Evolutionary conservation across 768 basidiomycete genomes (phyloP).

Genomic region (Cyathus striatus): DNA sequence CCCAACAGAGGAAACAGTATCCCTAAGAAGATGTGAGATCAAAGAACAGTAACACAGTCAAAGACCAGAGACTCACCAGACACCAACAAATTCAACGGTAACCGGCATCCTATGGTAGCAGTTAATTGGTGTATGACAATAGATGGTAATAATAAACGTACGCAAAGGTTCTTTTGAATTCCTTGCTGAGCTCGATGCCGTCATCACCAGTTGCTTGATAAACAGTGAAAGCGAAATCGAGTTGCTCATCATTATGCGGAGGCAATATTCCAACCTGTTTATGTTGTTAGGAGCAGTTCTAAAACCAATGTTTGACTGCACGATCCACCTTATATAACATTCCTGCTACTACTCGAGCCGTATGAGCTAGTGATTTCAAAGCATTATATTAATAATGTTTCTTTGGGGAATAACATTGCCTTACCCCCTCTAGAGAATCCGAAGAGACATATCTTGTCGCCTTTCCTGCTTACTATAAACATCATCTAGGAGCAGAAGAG

Average conservation of each 20-base stretch:
- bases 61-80: background rate
- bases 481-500: background rate
- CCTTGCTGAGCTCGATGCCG: constrained; percentile 22
- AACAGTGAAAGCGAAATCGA: constrained; percentile 29
- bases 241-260: constrained; percentile 22
- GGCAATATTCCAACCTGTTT: constrained; percentile 23
- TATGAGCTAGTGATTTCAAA: constrained; percentile 14
- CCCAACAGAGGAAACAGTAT: constrained; percentile 19
- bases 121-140: background rate
- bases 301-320: background rate
- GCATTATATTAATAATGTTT: background rate
- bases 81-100: background rate
- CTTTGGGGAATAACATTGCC: background rate
- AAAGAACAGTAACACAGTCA: background rate
- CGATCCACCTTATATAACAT: constrained; percentile 24
- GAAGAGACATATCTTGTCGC: constrained; percentile 23
- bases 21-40: constrained; percentile 6
- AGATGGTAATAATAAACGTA: background rate
- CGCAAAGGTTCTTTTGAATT: constrained; percentile 20
- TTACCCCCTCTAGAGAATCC: constrained; percentile 22
- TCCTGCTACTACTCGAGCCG: constrained; percentile 21
- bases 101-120: background rate
- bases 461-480: constrained; percentile 8
- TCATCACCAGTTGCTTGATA: constrained; percentile 19
- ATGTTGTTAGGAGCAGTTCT: too few relatives aligned